Conservation (phyloP, 2,329 filamentous ascomycete species). For the Pyrenophora tritici-repentis region DNA sequence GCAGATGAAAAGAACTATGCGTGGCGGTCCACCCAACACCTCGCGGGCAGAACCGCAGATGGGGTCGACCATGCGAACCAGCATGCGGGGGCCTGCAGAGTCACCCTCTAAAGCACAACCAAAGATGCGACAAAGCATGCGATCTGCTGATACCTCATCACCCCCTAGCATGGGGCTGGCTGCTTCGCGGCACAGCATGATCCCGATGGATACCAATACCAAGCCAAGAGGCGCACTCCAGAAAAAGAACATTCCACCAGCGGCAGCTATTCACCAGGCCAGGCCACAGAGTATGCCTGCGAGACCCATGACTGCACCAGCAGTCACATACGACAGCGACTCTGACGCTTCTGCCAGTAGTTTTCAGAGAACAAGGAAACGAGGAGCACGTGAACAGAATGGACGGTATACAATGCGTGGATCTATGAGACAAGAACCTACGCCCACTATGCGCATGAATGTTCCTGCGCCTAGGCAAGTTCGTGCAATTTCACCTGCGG, state of each 20-base stretch:
- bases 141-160: constrained; percentile 40
- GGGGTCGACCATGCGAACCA: constrained; percentile 40
- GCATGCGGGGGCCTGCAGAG: constrained; percentile 42
- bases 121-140: constrained; percentile 57
- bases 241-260: constrained; percentile 46
- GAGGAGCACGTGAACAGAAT: constrained; percentile 45
- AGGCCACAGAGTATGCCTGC: constrained; percentile 37
- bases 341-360: constrained; percentile 66
- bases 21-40: constrained; percentile 12
- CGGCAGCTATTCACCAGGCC: constrained; percentile 22
- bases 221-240: constrained; percentile 45
- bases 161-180: constrained; percentile 37
- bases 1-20: constrained; percentile 47
- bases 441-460: constrained; percentile 39
- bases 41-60: constrained; percentile 20
- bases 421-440: constrained; percentile 66
- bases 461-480: constrained; percentile 43
- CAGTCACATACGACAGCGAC: constrained; percentile 47
- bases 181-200: constrained; percentile 43
- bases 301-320: constrained; percentile 24
- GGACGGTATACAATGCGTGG: constrained; percentile 66
- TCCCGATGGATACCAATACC: constrained; percentile 28
- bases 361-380: constrained; percentile 67
- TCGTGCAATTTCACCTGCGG: constrained; percentile 50
- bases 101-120: constrained; percentile 17